Evolutionary conservation across 2,329 filamentous ascomycete genomes (phyloP), one percentile per base, ranked within the genome.

Genomic region (Pseudogymnoascus sp.): DNA sequence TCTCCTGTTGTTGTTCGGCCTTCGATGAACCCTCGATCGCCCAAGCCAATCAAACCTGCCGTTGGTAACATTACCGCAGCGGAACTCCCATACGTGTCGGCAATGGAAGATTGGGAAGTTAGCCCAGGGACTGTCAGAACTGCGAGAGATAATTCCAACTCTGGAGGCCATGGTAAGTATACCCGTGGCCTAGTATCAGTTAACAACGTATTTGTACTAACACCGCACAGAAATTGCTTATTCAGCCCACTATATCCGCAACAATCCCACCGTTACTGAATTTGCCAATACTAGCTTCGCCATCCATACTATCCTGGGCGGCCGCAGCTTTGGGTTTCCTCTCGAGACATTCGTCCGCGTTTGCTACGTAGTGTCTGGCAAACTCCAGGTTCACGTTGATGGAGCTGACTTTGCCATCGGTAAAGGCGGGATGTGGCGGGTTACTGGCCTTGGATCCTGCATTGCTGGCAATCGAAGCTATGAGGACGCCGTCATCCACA

Each of bases 161-260:
- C 68, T 8, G 21, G 60, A 0, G 66, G 67, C 31, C 68, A 70
- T 40, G 70, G 69, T 71, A 65, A 63, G 66, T 67, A 11, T 10
- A 21, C 23, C 7, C 7, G 6, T 61, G 18, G 12, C 5, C 26
- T 5, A 2, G 11, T 36, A 57, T 21, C 29, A 21, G 16, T 57
- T 34, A 18, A 21, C 51, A 16, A 57, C 21, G 5, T 57, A 4
- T 11, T 12, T 61, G 23, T 39, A 11, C 11, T 62, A 36, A 65
- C 21, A 51, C 40, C 31, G 4, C 4, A 14, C n/a, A 71, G 69
- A 69, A 6, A 47, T 71, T 11, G 69, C 69, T 2, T 71, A 67
- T 39, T 69, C 69, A 8, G 39, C 67, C 4, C 16, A 61, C 4
- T 69, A 70, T 36, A 61, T 70, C 16, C 21, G 23, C 34, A 51